Evolutionary conservation across 2,329 filamentous ascomycete species (phyloP).

Genomic region (Botrytis sinoallii): DNA sequence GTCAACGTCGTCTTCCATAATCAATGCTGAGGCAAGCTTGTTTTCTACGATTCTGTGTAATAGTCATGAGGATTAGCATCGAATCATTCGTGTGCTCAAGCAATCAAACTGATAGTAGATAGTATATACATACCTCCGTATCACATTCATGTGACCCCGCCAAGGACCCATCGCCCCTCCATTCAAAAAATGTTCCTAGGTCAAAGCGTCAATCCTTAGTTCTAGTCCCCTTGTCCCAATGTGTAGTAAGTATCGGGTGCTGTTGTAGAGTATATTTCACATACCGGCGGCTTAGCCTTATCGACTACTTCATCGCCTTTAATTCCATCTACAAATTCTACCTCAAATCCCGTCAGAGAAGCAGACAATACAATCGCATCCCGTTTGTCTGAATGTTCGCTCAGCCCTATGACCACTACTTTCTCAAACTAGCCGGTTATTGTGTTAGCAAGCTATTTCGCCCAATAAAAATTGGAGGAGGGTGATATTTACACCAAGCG

Average conservation of each 20-base stretch:
- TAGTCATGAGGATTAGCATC: not conserved
- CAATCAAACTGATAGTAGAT: not conserved
- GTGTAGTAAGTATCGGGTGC: not conserved
- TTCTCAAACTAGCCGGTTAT: constrained; percentile 40
- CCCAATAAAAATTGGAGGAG: not conserved
- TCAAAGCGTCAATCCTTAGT: not conserved
- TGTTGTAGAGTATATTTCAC: not conserved
- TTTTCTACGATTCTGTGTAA: constrained; percentile 26
- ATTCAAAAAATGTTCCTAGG: constrained; percentile 5
- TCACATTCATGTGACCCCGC: constrained; percentile 42
- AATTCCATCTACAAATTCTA: constrained; percentile 46
- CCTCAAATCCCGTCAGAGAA: constrained; percentile 42
- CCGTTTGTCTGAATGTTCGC: constrained; percentile 47
- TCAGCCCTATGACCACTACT: constrained; percentile 46
- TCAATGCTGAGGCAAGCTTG: constrained; percentile 38
- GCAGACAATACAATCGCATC: constrained; percentile 46
- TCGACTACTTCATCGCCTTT: constrained; percentile 41
- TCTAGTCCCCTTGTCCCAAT: not conserved
- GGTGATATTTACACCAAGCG: not conserved
- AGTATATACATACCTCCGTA: constrained; percentile 30
- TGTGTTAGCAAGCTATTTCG: not conserved
- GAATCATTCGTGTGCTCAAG: not conserved
- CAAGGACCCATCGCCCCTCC: constrained; percentile 41
- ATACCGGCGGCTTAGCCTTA: constrained; percentile 41
- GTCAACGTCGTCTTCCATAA: constrained; percentile 46